A percentile compares a stretch with the other conserved stretches of the same genome.
phyloP scores from a whole-genome alignment of 768 basidiomycete species.

The Podaxis sp. region DNA sequence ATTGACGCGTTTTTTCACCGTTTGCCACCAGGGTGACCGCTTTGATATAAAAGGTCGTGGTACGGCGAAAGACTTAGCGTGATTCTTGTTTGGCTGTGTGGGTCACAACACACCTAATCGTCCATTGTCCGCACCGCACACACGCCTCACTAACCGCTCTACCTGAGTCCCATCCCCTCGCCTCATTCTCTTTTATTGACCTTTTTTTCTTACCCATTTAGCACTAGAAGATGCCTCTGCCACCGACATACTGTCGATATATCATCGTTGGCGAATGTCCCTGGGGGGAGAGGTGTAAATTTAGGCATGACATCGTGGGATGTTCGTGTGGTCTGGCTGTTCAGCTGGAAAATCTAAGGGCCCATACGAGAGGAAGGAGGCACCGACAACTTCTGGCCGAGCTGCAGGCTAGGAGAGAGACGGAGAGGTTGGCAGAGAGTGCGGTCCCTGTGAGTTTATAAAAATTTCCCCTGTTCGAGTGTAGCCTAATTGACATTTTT shows the following conservation, averaged over 20 bases:
- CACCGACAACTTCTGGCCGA: constrained; percentile 22
- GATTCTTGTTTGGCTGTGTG: neutral
- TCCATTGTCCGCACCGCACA: neutral
- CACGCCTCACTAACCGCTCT: too few relatives aligned
- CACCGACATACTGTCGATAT: constrained; percentile 26
- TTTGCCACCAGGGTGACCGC: too few relatives aligned
- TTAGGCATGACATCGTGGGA: constrained; percentile 34
- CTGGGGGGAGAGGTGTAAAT: constrained; percentile 26
- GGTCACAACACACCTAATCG: neutral
- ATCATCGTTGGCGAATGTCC: constrained; percentile 25
- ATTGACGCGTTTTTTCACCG: too few relatives aligned
- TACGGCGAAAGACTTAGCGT: neutral
- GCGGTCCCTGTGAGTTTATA: constrained; percentile 7
- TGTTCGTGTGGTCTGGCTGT: constrained; percentile 35
- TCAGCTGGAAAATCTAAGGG: constrained; percentile 15
- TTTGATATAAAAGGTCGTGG: neutral
- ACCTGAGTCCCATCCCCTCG: neutral
- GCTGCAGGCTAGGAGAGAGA: constrained; percentile 10
- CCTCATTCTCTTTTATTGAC: neutral
- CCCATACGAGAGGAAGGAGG: constrained; percentile 29
- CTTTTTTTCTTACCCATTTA: neutral
- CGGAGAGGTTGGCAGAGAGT: neutral
- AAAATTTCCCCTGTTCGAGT: neutral
- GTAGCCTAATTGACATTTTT: neutral
- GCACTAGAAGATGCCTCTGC: neutral